Conservation (phyloP, 2,329 filamentous ascomycete genomes). For the Corynespora cassiicola region DNA sequence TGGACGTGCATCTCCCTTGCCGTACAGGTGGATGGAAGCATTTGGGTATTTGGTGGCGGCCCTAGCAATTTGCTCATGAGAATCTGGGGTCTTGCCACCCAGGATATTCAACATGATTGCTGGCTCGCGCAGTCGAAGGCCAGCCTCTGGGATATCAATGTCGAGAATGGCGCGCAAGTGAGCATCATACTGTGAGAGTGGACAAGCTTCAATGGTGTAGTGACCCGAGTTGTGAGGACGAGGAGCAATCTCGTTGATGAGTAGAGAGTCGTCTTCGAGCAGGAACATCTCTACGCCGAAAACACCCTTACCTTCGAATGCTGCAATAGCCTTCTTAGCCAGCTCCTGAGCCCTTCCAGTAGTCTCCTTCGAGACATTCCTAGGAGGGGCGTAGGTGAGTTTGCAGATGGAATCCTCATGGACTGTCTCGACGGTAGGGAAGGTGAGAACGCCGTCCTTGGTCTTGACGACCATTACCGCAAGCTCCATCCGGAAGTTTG, state of each 20-base stretch:
- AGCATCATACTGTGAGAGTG: constrained; percentile 88
- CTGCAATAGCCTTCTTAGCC: constrained; percentile 78
- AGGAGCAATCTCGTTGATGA: constrained; percentile 88
- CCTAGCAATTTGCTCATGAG: constrained; percentile 66
- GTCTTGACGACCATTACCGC: constrained; percentile 96
- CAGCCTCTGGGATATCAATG: constrained; percentile 59
- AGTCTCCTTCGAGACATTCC: constrained; percentile 68
- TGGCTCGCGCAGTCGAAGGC: constrained; percentile 64
- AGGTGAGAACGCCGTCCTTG: constrained; percentile 75
- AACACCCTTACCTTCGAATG: constrained; percentile 86
- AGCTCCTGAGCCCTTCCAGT: constrained; percentile 74
- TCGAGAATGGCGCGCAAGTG: constrained; percentile 85
- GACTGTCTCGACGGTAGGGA: constrained; percentile 90
- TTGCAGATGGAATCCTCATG: constrained; percentile 97
- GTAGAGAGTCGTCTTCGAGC: constrained; percentile 70
- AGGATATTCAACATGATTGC: constrained; percentile 83
- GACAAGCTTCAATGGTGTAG: constrained; percentile 93
- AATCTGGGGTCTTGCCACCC: constrained; percentile 69
- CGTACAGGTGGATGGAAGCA: constrained; percentile 83
- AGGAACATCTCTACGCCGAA: constrained; percentile 98
- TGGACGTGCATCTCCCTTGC: constrained; percentile 82
- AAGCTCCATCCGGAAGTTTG: constrained; percentile 83
- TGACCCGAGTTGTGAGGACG: constrained; percentile 91
- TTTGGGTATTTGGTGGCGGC: constrained; percentile 64
- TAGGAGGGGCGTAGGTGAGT: constrained; percentile 84